Evolutionary conservation across 2,329 filamentous ascomycete genomes (phyloP), one percentile per base, ranked within the genome.

Genomic region (Fusarium haematococcum): DNA sequence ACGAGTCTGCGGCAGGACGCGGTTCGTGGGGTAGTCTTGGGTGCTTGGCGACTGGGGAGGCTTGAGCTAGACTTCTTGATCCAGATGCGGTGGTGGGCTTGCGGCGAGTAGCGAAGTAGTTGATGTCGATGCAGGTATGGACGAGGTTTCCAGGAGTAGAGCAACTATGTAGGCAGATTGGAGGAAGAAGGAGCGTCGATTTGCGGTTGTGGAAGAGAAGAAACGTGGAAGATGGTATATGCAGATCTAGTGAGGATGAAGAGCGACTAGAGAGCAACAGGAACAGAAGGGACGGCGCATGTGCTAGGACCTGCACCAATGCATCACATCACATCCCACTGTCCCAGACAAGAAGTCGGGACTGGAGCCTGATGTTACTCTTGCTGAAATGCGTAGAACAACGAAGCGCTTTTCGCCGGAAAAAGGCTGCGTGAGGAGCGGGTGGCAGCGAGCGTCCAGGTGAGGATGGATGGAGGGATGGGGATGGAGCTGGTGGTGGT

Each of bases 271-370:
- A 75, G 69, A 75, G 69, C 43, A 65, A 75, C 68, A 74, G 72
- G 69, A 62, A 75, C 63, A 63, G 45, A 57, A 73, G 48, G 37
- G 48, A 69, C 37, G 65, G 65, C 68, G 69, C 72, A 75, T 73
- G 72, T 74, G 72, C 71, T 65, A 72, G 74, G 59, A 67, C 62
- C 58, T 75, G 69, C 68, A 74, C 68, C 35, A 62, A 64, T 74
- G 72, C 62, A 67, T 75, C 72, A 75, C 72, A 73, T 75, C 72
- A 74, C 64, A 65, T 52, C 63, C 65, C 65, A 37, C 65, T 33
- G 64, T 66, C 71, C 68, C n/a, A 63, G 59, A 69, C 71, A 67
- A 67, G 30, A 72, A 50, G 45, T 18, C 45, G 45, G 71, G 54
- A 66, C 65, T 62, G 68, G 65, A 68, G 39, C 61, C 57, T 66